Percentiles rank a stretch among this genome's conserved stretches.
phyloP scores from a whole-genome alignment of 345 rosid species.

The Eucalyptus sp. region DNA sequence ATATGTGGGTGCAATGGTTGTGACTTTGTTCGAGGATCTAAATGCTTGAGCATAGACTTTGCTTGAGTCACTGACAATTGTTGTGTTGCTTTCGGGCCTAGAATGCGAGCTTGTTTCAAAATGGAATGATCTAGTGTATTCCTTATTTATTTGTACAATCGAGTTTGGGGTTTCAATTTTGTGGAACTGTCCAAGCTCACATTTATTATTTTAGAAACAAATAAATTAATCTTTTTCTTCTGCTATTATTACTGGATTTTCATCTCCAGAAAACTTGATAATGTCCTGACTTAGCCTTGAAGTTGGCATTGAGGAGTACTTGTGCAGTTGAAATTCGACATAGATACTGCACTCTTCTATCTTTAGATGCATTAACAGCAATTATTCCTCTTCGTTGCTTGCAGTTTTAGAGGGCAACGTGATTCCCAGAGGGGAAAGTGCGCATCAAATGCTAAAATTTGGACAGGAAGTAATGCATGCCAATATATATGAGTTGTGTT shows the following conservation, averaged over 20 bases:
- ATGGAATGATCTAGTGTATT: neutral
- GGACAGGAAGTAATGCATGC: no score
- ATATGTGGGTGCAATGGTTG: neutral
- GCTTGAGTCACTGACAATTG: neutral
- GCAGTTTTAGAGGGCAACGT: neutral
- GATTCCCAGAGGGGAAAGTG: neutral
- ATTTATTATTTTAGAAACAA: neutral
- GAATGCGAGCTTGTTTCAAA: neutral
- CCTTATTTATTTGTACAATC: neutral
- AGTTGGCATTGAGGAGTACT: neutral
- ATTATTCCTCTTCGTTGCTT: neutral
- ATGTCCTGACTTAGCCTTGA: neutral
- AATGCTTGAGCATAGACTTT: neutral
- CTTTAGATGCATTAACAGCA: neutral
- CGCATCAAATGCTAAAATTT: no score
- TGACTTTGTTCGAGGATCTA: neutral
- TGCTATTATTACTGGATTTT: neutral
- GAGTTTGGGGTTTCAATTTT: neutral
- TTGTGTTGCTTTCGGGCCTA: neutral
- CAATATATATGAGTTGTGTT: no score
- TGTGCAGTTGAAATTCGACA: neutral
- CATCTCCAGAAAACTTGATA: neutral
- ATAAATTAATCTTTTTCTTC: neutral
- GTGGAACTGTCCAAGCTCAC: neutral
- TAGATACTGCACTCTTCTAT: neutral